Evolutionary conservation across 2,329 filamentous ascomycete species (phyloP), one percentile per base, ranked within the genome.

Genomic region (Xylogone sp.): DNA sequence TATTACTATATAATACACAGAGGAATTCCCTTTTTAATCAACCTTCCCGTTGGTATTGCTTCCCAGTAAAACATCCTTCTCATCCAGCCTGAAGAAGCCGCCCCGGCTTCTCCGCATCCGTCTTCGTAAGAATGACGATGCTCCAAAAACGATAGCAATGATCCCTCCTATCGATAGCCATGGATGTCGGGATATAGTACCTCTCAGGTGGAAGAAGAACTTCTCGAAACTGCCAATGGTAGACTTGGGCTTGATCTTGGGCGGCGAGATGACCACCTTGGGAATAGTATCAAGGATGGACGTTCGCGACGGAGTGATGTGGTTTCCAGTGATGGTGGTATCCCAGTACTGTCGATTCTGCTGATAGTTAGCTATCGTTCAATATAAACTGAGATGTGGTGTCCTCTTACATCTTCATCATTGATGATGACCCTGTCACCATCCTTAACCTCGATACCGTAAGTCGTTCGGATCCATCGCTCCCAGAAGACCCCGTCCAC

Each of bases 401-500:
- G n/a, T 47, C 50, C 53, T 78, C 89, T 87, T 76, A 96, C 91
- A 69, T 96, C 91, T 76, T 97, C 90, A 62, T 99, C 94, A 60
- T 97, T 97, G 72, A 99, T 94, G 53, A 99, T 87, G 50, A 99
- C 89, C 56, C 90, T 84, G 69, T 97, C 94, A 45, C 93, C 92
- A 56, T 94, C 85, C 65, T 81, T 85, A 27, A 94, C 85, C 61
- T 95, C 88, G 59, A 97, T 87, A 50, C 93, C 93, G 65, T 96
- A 99, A 0, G 93, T 97, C n/a, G 87, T 92, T 59, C 87, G 82
- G 58, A 99, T 83, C 94, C 94, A 99, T 56, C 93, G 83, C 70
- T 97, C 92, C 94, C 94, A 99, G 70, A 97, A 97, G 7, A 90
- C 82, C 47, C 92, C 91, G 67, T 99, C 94, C 12, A 97, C 90